These are phyloP conservation scores for Usnea hakonensis DNA, from an alignment of 495 filamentous ascomycete species.

Conservation along the genomic window DNA sequence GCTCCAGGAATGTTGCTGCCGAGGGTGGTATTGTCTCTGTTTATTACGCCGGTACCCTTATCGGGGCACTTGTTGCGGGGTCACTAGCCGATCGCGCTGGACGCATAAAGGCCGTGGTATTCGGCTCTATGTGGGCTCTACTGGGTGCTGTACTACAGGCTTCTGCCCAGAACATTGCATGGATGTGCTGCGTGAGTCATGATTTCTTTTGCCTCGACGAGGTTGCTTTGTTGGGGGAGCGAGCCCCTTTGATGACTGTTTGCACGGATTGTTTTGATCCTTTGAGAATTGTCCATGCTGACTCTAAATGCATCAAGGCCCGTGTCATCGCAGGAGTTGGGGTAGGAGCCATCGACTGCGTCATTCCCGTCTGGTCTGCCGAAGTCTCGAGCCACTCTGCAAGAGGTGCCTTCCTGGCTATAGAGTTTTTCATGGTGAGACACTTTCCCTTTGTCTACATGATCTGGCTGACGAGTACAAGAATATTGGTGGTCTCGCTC, in stretches of 20 bases:
- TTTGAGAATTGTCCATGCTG: too few relatives aligned
- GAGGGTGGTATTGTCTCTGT: conserved; percentile 45
- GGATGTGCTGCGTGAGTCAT: conserved; percentile 47
- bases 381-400: conserved; percentile 60
- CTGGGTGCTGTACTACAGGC: conserved; percentile 48
- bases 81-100: conserved; percentile 48
- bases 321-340: conserved; percentile 50
- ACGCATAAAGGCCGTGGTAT: conserved; percentile 47
- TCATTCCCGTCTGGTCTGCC: conserved; percentile 44
- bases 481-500: conserved; percentile 48
- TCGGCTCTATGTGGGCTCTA: conserved; percentile 45
- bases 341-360: conserved; percentile 45
- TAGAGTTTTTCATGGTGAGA: conserved; percentile 48
- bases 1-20: conserved; percentile 21
- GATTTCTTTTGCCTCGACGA: too few relatives aligned
- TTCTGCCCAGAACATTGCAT: conserved; percentile 42
- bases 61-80: conserved; percentile 46
- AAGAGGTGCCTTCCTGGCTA: conserved; percentile 60
- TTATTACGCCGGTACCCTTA: conserved; percentile 49
- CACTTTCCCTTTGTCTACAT: conserved; percentile 38
- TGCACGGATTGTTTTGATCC: too few relatives aligned
- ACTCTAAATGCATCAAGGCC: conserved; percentile 9
- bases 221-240: too few relatives aligned
- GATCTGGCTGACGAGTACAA: conserved; percentile 39
- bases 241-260: too few relatives aligned